Conservation (phyloP, 2,329 filamentous ascomycete species). For the Cladophialophora bantiana region DNA sequence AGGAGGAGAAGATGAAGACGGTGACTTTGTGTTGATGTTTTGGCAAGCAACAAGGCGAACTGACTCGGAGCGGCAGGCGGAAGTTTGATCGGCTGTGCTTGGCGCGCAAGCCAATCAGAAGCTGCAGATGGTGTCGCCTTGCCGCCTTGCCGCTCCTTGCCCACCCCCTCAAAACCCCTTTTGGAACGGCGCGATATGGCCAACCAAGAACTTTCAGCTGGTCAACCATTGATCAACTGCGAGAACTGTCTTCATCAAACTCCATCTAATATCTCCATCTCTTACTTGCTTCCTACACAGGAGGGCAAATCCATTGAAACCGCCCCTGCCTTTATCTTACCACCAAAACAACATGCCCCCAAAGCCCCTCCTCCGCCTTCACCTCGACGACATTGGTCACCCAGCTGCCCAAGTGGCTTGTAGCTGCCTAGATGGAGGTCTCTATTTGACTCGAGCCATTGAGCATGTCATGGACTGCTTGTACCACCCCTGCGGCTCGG, state of each 20-base stretch:
- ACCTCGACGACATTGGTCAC: conserved; percentile 56
- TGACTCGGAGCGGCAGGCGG: background rate
- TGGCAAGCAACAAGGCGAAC: background rate
- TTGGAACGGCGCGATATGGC: too few relatives aligned
- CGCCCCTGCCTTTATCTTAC: conserved; percentile 10
- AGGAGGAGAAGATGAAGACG: background rate
- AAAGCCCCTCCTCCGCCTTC: conserved; percentile 38
- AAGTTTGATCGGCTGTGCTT: background rate
- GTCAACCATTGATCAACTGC: too few relatives aligned
- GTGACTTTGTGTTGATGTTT: conserved; percentile 21
- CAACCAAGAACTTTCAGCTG: too few relatives aligned
- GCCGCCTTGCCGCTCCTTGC: too few relatives aligned
- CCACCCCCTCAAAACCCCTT: too few relatives aligned
- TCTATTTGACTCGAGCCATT: conserved; percentile 69
- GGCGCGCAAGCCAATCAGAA: conserved; percentile 2
- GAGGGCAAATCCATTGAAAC: background rate
- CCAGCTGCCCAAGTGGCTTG: conserved; percentile 73
- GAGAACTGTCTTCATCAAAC: too few relatives aligned
- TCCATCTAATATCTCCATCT: too few relatives aligned
- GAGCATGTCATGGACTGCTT: conserved; percentile 73
- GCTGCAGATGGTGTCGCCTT: background rate
- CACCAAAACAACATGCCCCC: conserved; percentile 28
- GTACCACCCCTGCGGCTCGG: conserved; percentile 60
- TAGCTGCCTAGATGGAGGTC: conserved; percentile 66
- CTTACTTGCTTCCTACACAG: too few relatives aligned